Conservation (phyloP, 495 filamentous ascomycete species). For the Hamigera avellanea region DNA sequence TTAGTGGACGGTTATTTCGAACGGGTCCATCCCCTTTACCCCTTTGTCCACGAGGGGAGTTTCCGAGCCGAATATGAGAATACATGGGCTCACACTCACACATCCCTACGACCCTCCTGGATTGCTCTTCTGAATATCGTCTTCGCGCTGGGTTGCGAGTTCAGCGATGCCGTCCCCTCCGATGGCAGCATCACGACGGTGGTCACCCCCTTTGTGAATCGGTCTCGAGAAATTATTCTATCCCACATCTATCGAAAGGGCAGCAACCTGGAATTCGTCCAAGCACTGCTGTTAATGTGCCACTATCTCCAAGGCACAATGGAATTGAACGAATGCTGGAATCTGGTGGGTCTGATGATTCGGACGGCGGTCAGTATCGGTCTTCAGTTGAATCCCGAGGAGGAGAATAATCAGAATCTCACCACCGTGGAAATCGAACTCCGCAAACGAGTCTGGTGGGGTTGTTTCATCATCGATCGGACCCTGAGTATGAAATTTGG, state of each 20-base stretch:
- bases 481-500: no score
- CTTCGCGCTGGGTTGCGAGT: constrained; percentile 27
- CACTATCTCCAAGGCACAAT: constrained; percentile 27
- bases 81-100: constrained; percentile 16
- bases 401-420: constrained; percentile 3
- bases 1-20: constrained; percentile 24
- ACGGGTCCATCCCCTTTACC: constrained; percentile 21
- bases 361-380: constrained; percentile 25
- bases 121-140: constrained; percentile 22
- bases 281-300: constrained; percentile 24
- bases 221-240: constrained; percentile 17
- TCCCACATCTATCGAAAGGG: constrained; percentile 21
- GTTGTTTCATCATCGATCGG: constrained; percentile 26
- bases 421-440: constrained; percentile 22
- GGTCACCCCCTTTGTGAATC: constrained; percentile 15
- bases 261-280: constrained; percentile 17
- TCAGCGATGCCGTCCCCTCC: constrained; percentile 10
- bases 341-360: constrained; percentile 23
- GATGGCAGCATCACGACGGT: constrained; percentile 13
- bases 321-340: constrained; percentile 29
- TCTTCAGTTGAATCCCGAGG: constrained; percentile 13
- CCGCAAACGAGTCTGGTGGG: constrained; percentile 26
- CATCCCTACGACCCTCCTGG: constrained; percentile 20
- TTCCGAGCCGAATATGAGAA: constrained; percentile 16
- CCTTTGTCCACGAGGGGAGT: constrained; percentile 22